Base-by-base conservation (phyloP, 2,329 filamentous ascomycete genomes). In the Sporothrix pallida region DNA sequence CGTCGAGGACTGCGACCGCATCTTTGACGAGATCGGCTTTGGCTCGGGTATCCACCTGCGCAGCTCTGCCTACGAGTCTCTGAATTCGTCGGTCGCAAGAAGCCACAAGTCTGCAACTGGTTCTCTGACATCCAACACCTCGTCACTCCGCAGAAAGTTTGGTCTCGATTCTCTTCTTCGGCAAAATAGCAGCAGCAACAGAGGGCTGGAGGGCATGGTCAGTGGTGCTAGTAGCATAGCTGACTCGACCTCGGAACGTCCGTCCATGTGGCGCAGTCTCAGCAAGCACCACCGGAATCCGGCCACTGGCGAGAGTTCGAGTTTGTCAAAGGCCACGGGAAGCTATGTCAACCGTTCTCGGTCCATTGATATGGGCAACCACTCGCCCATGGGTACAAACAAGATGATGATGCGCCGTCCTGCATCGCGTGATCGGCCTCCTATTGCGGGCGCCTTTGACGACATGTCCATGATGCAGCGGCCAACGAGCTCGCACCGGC, bases 1-100 rank as follows among this genome's bases (percentile, higher is more conserved):
- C 26, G 94, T 98, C 0, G 93, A 97, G 76, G 95, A 97, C 79
- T 94, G 93, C 75, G 93, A 97, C 73, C 89, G 90, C 44, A 90
- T 98, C n/a, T 97, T 97, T 78, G 92, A 94, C 71, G 90, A 93
- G 44, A 78, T 78, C 31, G 79, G 81, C 42, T 80, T 83, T 60
- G 80, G 80, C 54, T 78, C 83, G 3, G 81, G 81, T 73, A 74
- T 84, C 70, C 81, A 83, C 23, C 82, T 86, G 87, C 87, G 72
- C 87, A 89, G 69, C 85, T 87, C 63, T 82, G 85, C 65, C 1
- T 89, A 87, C 74, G 91, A 91, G 68, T 89, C 89, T 1, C 82
- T 89, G 74, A 89, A 86, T 75, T 89, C 88, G 31, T 86, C 87
- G 75, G 87, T 58, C 2, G 68, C 87, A 60, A 87, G 90, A 60